phyloP scores from a whole-genome alignment of 2,329 filamentous ascomycete genomes.

The Sporothrix sp. region DNA sequence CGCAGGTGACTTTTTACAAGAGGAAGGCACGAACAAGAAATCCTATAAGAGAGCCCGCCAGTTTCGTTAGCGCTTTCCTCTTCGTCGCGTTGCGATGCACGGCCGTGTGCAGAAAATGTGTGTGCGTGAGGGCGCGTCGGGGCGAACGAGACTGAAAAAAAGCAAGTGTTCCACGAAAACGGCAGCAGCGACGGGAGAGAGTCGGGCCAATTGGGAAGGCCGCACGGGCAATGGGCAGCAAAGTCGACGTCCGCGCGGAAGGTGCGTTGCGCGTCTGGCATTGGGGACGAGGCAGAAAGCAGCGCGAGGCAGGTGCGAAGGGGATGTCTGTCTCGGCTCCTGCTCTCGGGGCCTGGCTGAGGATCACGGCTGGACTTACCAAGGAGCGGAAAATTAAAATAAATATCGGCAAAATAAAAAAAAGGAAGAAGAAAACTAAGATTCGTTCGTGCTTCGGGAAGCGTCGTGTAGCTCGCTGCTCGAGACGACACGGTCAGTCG shows the following conservation, averaged over 20 bases:
- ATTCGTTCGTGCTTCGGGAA: not conserved
- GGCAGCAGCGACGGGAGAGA: not conserved
- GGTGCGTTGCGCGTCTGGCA: not conserved
- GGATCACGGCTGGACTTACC: slow-evolving; percentile 10
- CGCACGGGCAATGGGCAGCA: not conserved
- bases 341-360: not conserved
- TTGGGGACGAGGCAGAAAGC: too few species aligned
- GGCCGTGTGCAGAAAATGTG: not conserved
- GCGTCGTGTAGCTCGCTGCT: slow-evolving; percentile 11
- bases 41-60: not conserved
- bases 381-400: slow-evolving; percentile 8
- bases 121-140: too few species aligned
- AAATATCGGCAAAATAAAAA: slow-evolving; percentile 6
- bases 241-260: too few species aligned
- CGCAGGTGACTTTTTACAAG: slow-evolving; percentile 1
- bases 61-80: slow-evolving; percentile 7
- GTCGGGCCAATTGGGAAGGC: not conserved
- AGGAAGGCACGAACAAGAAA: slow-evolving; percentile 14
- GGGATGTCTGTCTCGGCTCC: not conserved
- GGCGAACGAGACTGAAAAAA: too few species aligned
- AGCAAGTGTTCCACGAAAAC: not conserved
- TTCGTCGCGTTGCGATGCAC: not conserved
- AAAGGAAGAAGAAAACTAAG: slow-evolving; percentile 5
- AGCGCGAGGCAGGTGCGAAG: not conserved
- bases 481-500: slow-evolving; percentile 5